Evolutionary conservation across 2,329 filamentous ascomycete genomes (phyloP), one percentile per base, ranked within the genome.

Genomic region (Trichoderma brevicompactum): DNA sequence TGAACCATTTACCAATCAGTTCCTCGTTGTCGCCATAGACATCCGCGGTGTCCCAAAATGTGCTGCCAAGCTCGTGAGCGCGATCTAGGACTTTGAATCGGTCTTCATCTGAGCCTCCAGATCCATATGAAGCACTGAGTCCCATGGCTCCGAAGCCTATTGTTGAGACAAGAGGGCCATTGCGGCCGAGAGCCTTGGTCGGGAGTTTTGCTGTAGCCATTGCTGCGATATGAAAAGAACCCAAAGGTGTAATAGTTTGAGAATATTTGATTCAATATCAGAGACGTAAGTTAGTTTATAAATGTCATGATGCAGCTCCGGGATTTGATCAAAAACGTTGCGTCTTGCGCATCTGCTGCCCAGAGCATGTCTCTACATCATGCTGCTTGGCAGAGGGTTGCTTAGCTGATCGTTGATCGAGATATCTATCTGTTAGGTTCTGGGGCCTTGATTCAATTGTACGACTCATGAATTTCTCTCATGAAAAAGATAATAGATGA

Each of bases 71-170:
- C 34, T 82, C 80, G 73, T 81, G 81, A 3, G 79, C 79, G 12
- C 77, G 78, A 70, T 86, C 83, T 19, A 87, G 79, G 2, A 87
- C 69, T 3, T 78, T 78, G 65, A 86, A 77, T 2, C 82, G 80
- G 66, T 85, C 81, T 23, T 79, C 73, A 36, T 86, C 83, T 2
- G 82, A 77, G 58, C 67, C 66, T 41, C 41, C 59, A 80, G 81
- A 5, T 28, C 80, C 79, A 44, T 81, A 81, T 49, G 68, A 75
- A 1, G 70, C 50, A 28, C 75, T 75, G 28, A 82, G 69, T 2
- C 83, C 83, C 84, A 87, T 87, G 23, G 82, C 74, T 15, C 85
- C 84, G 38, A 85, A 80, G 10, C 85, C 84, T 7, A 86, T 69
- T 8, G 78, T 77, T 3, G 80, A 78, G 38, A 88, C 81, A 19